Evolutionary conservation across 495 filamentous ascomycete species (phyloP).

Genomic region (Aspergillus sclerotiicarbonarius): DNA sequence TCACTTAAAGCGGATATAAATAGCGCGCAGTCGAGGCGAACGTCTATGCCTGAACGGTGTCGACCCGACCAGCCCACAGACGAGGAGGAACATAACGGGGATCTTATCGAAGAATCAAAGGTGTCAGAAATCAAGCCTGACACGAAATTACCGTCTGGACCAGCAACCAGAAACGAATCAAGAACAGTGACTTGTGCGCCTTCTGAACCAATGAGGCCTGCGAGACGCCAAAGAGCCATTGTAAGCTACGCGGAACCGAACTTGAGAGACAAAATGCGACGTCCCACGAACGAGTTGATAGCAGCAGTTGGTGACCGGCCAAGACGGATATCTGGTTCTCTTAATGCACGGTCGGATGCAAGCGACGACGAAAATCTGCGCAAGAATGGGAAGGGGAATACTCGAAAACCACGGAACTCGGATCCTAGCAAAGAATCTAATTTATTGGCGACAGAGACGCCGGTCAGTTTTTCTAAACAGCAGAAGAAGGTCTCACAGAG

Average conservation of each 20-base stretch:
- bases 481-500: slow-evolving; percentile 25
- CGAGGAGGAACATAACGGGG: too few relatives aligned
- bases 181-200: slow-evolving; percentile 11
- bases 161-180: not conserved
- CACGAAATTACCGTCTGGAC: not conserved
- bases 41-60: too few relatives aligned
- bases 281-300: slow-evolving; percentile 69
- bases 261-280: slow-evolving; percentile 81
- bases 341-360: slow-evolving; percentile 19
- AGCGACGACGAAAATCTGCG: slow-evolving; percentile 16
- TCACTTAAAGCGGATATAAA: not conserved
- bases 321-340: slow-evolving; percentile 34
- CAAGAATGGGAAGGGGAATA: slow-evolving; percentile 1
- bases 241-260: slow-evolving; percentile 88
- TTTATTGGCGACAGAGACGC: not conserved
- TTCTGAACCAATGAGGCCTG: slow-evolving; percentile 54
- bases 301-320: slow-evolving; percentile 63
- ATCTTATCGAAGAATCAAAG: too few relatives aligned
- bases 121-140: not conserved
- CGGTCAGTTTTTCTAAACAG: slow-evolving; percentile 12
- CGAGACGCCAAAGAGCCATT: slow-evolving; percentile 60
- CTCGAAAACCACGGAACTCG: slow-evolving; percentile 10
- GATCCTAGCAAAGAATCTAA: slow-evolving; percentile 10
- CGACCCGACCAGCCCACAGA: too few relatives aligned
- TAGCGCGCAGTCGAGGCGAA: too few relatives aligned